Percentiles rank a stretch among this genome's conserved stretches.
These are phyloP conservation scores for Aspergillus bombycis DNA, from an alignment of 2,329 filamentous ascomycete genomes.

Conservation along the genomic window DNA sequence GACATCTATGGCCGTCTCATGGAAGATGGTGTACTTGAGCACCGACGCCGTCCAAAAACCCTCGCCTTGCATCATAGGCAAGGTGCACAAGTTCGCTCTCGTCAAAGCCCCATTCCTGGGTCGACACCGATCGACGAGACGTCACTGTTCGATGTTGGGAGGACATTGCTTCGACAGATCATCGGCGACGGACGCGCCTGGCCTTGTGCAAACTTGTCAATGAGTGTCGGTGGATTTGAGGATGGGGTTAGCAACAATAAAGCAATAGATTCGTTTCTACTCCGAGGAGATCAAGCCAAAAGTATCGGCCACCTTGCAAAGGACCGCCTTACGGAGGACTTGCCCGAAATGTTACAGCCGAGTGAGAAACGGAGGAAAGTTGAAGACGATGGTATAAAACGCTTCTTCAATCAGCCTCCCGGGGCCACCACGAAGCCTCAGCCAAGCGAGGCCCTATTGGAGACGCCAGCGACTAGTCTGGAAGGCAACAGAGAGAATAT, in stretches of 20 bases:
- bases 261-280: slow-evolving; percentile 83
- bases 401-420: slow-evolving; percentile 57
- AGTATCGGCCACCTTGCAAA: slow-evolving; percentile 37
- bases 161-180: slow-evolving; percentile 75
- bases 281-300: slow-evolving; percentile 65
- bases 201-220: slow-evolving; percentile 88
- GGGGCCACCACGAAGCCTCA: slow-evolving; percentile 14
- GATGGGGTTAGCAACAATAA: slow-evolving; percentile 81
- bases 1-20: slow-evolving; percentile 89
- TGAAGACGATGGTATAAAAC: slow-evolving; percentile 57
- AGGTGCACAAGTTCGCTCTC: slow-evolving; percentile 72
- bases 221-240: slow-evolving; percentile 91
- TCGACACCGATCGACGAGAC: slow-evolving; percentile 74
- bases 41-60: slow-evolving; percentile 81
- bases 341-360: slow-evolving; percentile 19
- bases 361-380: slow-evolving; percentile 50
- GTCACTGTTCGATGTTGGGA: slow-evolving; percentile 74
- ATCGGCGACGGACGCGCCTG: slow-evolving; percentile 77
- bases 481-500: not conserved
- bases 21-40: slow-evolving; percentile 86
- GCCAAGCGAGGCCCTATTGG: not conserved
- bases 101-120: slow-evolving; percentile 74
- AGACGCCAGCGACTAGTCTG: not conserved
- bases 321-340: slow-evolving; percentile 18
- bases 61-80: slow-evolving; percentile 84